Base-by-base conservation (phyloP, 768 basidiomycete species). In the Gelatoporia subvermispora region DNA sequence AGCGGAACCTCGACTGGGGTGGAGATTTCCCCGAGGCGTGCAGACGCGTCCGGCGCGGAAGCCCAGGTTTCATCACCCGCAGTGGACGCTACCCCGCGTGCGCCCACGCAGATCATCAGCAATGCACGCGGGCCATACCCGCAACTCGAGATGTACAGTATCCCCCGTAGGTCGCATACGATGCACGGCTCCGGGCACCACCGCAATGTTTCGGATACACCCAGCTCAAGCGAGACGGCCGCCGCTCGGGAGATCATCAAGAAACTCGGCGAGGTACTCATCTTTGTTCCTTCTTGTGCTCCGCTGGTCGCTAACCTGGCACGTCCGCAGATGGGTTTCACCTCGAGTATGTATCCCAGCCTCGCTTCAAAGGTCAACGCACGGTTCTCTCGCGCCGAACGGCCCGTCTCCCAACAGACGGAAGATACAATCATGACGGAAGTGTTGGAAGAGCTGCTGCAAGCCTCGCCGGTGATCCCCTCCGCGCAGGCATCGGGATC, bases 321-420 rank as follows among this genome's bases (percentile, higher is more conserved):
- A 35, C 25, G 41, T 25, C 18, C 35, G 2, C 47, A 88, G 85
- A 87, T 88, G 85, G 85, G 85, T n/a, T 86, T 88, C 55, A 81
- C 78, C 10, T 72, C 80, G 47, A 68, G 67, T 41, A 70, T 73
- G 16, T 73, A 82, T 62, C 80, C 84, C 34, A 70, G 73, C 60
- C 74, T 87, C 53, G 72, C 69, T 59, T 64, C 70, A 16, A 73
- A 77, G 54, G 54, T 86, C 21, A 50, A 39, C 37, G 36, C 50
- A 9, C 59, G 51, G 28, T 50, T 64, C n/a, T 22, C 49, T 15
- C 56, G 43, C 25, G n/a, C 41, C 15, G 53, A 45, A 15, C 28
- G 18, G 11, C 47, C 55, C 35, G 37, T 58, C 37, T 51, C 50
- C 42, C 47, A 48, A 21, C 56, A 54, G 28, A 45, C 34, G 34